Evolutionary conservation across 208 protist species (phyloP).

Genomic region (Blechomonas ayalai): DNA sequence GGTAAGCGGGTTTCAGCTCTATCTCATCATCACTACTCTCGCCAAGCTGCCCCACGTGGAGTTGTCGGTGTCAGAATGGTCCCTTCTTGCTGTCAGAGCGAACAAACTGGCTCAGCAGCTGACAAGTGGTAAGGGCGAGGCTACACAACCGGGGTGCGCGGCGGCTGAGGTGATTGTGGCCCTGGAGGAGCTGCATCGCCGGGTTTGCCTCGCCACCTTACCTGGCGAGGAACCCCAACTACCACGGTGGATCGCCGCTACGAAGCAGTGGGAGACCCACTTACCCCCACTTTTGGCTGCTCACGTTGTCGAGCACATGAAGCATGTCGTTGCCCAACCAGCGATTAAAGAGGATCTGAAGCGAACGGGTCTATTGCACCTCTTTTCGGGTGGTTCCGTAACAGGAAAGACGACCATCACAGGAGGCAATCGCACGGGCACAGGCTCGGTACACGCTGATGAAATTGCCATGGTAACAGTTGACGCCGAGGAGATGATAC

Average conservation of each 20-base stretch:
- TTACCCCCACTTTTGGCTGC: constrained; percentile 1
- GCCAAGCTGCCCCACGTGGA: constrained; percentile 2
- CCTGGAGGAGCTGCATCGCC: constrained; percentile 15
- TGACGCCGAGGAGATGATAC: too few species aligned
- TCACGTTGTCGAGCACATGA: constrained; percentile 4
- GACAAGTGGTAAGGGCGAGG: too few species aligned
- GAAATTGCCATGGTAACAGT: too few species aligned
- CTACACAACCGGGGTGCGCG: constrained; percentile 1
- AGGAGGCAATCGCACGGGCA: neutral
- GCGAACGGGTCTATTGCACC: too few species aligned
- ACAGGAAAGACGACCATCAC: constrained; percentile 2
- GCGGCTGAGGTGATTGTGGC: constrained; percentile 39
- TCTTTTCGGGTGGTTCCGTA: too few species aligned
- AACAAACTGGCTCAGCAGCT: too few species aligned
- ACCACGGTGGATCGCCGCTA: neutral
- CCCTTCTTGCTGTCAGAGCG: constrained; percentile 10
- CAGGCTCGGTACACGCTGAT: neutral
- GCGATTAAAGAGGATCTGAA: too few species aligned
- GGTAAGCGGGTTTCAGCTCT: constrained; percentile 11
- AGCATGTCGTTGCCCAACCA: constrained; percentile 3
- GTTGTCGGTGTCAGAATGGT: constrained; percentile 4
- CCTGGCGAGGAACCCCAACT: neutral
- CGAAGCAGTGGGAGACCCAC: constrained; percentile 3
- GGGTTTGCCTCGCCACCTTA: neutral
- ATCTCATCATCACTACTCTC: constrained; percentile 13